These are phyloP conservation scores for Pythium phragmiticola DNA, from an alignment of 352 stramenopile species.

Conservation along the genomic window DNA sequence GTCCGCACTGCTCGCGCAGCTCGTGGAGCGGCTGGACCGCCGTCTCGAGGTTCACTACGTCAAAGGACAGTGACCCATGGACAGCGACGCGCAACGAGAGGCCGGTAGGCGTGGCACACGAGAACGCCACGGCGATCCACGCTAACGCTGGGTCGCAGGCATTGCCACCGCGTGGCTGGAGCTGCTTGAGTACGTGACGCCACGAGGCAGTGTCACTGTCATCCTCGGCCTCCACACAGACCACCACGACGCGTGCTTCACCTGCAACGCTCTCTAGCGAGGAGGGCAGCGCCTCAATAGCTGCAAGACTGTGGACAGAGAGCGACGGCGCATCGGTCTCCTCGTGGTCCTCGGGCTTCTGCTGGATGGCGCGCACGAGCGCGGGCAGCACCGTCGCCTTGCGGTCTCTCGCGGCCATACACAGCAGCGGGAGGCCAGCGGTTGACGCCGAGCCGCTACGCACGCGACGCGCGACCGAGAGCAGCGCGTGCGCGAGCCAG, in stretches of 20 bases:
- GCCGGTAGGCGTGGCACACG: neutral
- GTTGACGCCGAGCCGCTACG: constrained; percentile 2
- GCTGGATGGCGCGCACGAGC: constrained; percentile 1
- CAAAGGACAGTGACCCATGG: neutral
- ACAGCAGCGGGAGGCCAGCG: constrained; percentile 2
- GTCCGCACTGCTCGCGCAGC: constrained; percentile 46
- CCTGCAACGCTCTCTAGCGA: neutral
- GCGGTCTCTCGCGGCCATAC: neutral
- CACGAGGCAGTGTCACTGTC: constrained; percentile 1
- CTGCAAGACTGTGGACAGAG: neutral
- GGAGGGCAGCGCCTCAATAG: neutral
- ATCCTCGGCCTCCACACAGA: constrained; percentile 2
- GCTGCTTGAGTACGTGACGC: neutral
- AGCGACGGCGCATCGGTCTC: neutral
- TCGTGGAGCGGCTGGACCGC: constrained; percentile 36
- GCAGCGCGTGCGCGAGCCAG: constrained; percentile 29
- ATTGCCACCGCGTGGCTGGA: neutral
- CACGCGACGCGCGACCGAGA: constrained; percentile 11
- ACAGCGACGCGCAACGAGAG: neutral
- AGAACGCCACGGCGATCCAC: constrained; percentile 17
- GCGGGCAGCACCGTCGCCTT: constrained; percentile 1
- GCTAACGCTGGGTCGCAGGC: neutral
- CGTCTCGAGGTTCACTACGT: neutral
- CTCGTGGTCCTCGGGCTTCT: neutral
- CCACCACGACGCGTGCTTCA: constrained; percentile 6